phyloP scores from a whole-genome alignment of 2,329 filamentous ascomycete genomes.

The Diaporthe sp. region DNA sequence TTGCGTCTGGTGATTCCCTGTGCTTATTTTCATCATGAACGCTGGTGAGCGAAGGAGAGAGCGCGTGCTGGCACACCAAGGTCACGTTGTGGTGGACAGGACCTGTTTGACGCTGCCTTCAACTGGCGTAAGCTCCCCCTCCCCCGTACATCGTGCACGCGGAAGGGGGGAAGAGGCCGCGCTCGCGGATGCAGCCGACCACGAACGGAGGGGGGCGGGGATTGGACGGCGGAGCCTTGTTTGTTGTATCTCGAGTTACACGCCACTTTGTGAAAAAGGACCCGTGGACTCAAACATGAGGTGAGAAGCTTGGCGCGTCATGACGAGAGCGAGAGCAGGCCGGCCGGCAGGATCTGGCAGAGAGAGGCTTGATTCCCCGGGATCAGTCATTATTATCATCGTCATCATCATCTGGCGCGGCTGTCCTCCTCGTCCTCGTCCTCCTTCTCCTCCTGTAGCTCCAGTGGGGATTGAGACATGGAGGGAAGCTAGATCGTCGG shows the following conservation, averaged over 20 bases:
- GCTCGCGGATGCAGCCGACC: slow-evolving; percentile 20
- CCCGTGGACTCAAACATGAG: slow-evolving; percentile 6
- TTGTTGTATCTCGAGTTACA: slow-evolving; percentile 19
- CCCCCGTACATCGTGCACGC: background rate
- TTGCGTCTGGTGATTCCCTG: background rate
- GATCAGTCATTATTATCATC: background rate
- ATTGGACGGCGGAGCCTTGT: slow-evolving; percentile 9
- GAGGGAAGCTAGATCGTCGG: slow-evolving; percentile 16
- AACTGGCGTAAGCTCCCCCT: background rate
- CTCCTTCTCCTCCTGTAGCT: background rate
- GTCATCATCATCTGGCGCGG: background rate
- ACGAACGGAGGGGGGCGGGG: slow-evolving; percentile 16
- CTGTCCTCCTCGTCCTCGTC: background rate
- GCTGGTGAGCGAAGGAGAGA: background rate
- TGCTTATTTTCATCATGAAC: background rate
- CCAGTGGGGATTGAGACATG: slow-evolving; percentile 14
- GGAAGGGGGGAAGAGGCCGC: slow-evolving; percentile 12
- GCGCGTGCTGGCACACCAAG: background rate
- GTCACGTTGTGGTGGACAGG: background rate
- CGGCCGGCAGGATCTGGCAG: slow-evolving; percentile 8
- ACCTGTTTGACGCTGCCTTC: background rate
- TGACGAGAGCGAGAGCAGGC: background rate
- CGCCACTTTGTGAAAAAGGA: slow-evolving; percentile 5
- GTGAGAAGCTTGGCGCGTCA: slow-evolving; percentile 26
- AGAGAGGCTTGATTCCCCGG: background rate